Percentiles rank a stretch among this genome's conserved stretches.
These are phyloP conservation scores for Starmerella stellata DNA, from an alignment of 805 yeast genomes.

Conservation along the genomic window DNA sequence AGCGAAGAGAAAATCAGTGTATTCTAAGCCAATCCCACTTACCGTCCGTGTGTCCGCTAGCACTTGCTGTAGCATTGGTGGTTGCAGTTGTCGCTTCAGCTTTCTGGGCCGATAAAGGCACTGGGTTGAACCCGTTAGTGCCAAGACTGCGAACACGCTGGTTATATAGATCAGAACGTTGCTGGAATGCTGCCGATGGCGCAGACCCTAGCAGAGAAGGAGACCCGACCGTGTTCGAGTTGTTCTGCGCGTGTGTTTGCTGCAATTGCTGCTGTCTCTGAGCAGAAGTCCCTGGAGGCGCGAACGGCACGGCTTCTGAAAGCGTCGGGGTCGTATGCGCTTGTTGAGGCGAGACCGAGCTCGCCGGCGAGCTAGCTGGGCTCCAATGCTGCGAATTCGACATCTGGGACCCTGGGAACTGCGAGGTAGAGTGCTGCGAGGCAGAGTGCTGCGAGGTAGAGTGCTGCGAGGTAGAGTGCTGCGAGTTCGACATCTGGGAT, in stretches of 20 bases:
- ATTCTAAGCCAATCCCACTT: constrained; percentile 20
- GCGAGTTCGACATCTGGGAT: too few relatives aligned
- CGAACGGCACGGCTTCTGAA: neutral
- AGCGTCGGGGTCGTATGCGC: neutral
- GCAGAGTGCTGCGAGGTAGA: too few relatives aligned
- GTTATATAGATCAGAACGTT: neutral
- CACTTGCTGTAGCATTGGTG: constrained; percentile 6
- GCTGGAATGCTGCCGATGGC: neutral
- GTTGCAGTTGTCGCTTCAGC: constrained; percentile 17
- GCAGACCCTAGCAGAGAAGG: neutral
- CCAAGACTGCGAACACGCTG: constrained; percentile 9
- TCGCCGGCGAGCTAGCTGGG: neutral
- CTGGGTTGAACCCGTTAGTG: constrained; percentile 1
- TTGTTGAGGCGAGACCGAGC: neutral
- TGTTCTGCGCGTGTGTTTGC: neutral
- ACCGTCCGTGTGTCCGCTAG: constrained; percentile 5
- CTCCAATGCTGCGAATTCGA: too few relatives aligned
- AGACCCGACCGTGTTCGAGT: constrained; percentile 1
- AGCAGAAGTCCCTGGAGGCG: too few relatives aligned
- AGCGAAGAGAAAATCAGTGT: constrained; percentile 2
- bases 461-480: too few relatives aligned
- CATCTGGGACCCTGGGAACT: too few relatives aligned
- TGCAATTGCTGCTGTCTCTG: constrained; percentile 1
- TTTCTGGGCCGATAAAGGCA: constrained; percentile 18
- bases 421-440: too few relatives aligned